phyloP scores from a whole-genome alignment of 441 rosid species.

The Sinapis alba region DNA sequence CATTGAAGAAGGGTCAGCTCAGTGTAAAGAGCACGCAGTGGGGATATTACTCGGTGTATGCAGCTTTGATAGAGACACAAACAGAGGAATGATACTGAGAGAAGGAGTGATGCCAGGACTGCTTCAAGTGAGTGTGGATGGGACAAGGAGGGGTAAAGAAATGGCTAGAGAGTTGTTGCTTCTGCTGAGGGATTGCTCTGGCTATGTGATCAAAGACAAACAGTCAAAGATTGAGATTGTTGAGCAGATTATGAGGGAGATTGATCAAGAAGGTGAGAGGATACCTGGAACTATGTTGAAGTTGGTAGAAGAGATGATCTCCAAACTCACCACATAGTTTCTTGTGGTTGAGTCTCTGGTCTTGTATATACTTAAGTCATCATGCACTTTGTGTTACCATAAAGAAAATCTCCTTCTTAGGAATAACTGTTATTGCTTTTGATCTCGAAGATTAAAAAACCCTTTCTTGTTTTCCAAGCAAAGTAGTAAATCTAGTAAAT shows the following conservation, averaged over 20 bases:
- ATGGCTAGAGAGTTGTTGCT: conserved; percentile 64
- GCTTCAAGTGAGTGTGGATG: conserved; percentile 75
- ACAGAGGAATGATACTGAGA: conserved; percentile 65
- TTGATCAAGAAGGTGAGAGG: conserved; percentile 64
- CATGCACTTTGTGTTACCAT: conserved; percentile 4
- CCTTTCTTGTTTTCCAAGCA: neutral
- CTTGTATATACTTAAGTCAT: conserved; percentile 9
- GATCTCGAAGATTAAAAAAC: neutral
- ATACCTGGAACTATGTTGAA: conserved; percentile 51
- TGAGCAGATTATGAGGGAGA: conserved; percentile 71
- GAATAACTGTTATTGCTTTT: conserved; percentile 1
- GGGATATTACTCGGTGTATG: conserved; percentile 61
- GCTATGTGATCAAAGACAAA: conserved; percentile 39
- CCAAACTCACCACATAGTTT: conserved; percentile 54
- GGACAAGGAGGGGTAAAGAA: conserved; percentile 62
- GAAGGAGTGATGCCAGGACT: conserved; percentile 84
- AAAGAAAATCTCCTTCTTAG: conserved; percentile 6
- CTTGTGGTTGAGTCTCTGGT: neutral
- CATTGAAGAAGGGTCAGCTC: conserved; percentile 71
- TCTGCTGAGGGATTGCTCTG: conserved; percentile 55
- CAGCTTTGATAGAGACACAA: conserved; percentile 58
- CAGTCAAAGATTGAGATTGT: conserved; percentile 50
- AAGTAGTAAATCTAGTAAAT: neutral
- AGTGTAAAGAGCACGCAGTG: conserved; percentile 75
- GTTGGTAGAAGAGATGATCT: conserved; percentile 77